Base-by-base conservation (phyloP, 1,284 basidiomycete genomes). In the Cryptococcus sp. region DNA sequence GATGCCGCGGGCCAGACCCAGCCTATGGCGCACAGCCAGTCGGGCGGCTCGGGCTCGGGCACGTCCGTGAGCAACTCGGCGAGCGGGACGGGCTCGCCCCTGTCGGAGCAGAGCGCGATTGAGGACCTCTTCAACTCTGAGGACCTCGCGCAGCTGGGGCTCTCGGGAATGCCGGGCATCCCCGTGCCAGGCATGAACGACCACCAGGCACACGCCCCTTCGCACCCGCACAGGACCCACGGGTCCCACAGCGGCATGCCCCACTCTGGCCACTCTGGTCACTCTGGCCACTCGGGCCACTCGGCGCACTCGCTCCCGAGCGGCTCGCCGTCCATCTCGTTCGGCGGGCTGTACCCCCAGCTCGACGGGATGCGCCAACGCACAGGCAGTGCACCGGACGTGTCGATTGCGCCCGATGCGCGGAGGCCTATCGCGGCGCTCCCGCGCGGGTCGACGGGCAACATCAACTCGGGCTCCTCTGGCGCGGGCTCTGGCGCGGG, bases 141-240 rank as follows among this genome's bases (percentile, higher is more conserved):
- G 20, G 71, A 77, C 50, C 71, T 79, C n/a, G 76, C 77, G 15
- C 72, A 71, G 7, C 68, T 79, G 9, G 78, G 78, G 33, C 65
- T 79, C 18, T 65, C 72, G 0, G 76, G 76, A 35, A 76, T 78
- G 74, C 78, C 78, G 1, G 78, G 78, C 35, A 72, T 79, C 18
- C 69, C 73, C 16, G 51, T 57, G 33, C 44, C 57, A 3, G 51
- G 42, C 38, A 33, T 55, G 45, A 35, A 50, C 46, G 50, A 38
- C 44, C 43, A 33, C 28, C 28, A 33, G 28, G 9, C 47, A n/a
- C 50, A 48, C 1, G 42, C 53, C n/a, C 51, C 53, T 37, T 43
- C 48, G 16, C 33, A 39, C 20, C 23, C 23, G 2, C 21, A 20
- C 11, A 15, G 18, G 24, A 43, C 42, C 24, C 38, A 50, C 16